phyloP scores from a whole-genome alignment of 2,329 filamentous ascomycete genomes.

The Xylogone sp. region DNA sequence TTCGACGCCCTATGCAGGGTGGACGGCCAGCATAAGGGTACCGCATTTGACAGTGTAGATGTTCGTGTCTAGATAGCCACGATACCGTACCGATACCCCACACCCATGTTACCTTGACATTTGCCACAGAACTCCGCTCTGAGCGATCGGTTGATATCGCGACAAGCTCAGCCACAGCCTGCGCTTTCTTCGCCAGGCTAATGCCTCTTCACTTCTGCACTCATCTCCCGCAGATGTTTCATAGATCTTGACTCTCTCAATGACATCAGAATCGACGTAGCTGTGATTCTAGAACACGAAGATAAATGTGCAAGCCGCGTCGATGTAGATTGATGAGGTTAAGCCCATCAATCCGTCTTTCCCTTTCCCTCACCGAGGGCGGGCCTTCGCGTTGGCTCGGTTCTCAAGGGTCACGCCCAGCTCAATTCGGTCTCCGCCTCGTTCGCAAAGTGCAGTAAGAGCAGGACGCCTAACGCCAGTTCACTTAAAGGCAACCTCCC shows the following conservation, averaged over 20 bases:
- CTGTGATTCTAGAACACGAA: neutral
- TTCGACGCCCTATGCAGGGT: too few species aligned
- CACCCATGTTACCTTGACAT: too few species aligned
- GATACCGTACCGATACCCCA: too few species aligned
- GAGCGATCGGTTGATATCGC: neutral
- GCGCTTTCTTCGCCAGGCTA: neutral
- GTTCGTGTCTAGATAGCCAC: too few species aligned
- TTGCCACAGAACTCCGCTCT: too few species aligned
- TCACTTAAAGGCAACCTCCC: neutral
- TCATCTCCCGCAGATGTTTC: neutral
- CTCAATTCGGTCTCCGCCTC: neutral
- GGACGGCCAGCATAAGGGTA: too few species aligned
- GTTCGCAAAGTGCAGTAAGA: neutral
- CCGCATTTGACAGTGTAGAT: too few species aligned
- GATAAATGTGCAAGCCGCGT: neutral
- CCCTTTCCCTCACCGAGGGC: constrained; percentile 11
- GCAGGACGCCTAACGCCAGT: neutral
- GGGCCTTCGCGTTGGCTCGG: constrained; percentile 8
- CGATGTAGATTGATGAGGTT: neutral
- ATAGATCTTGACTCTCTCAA: neutral
- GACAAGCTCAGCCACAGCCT: neutral
- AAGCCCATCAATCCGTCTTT: neutral
- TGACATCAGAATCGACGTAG: neutral
- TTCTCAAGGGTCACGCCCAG: constrained; percentile 4
- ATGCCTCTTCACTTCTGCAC: neutral